phyloP scores from a whole-genome alignment of 352 stramenopile species.

The Thalassiosira mediterranea region DNA sequence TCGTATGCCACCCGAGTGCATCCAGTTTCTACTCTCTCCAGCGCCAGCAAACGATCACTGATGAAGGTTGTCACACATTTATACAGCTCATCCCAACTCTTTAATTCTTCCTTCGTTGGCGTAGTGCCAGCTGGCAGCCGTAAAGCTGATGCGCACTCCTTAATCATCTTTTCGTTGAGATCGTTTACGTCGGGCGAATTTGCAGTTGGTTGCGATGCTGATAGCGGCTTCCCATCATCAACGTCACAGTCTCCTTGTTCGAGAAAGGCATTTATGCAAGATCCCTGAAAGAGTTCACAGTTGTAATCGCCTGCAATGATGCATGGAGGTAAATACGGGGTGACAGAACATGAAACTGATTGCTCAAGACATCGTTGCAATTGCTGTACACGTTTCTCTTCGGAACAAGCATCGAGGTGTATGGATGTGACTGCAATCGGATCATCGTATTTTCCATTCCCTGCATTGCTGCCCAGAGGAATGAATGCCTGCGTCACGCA shows the following conservation, averaged over 20 bases:
- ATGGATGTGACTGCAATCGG: constrained; percentile 52
- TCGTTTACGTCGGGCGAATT: neutral
- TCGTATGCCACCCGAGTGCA: constrained; percentile 49
- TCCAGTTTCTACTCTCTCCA: constrained; percentile 39
- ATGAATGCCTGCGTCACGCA: constrained; percentile 35
- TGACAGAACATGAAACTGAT: constrained; percentile 7
- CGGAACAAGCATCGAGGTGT: constrained; percentile 50
- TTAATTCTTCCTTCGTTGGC: constrained; percentile 31
- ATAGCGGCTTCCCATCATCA: neutral
- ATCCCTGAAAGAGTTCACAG: constrained; percentile 49
- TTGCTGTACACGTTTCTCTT: constrained; percentile 50
- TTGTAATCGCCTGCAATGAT: constrained; percentile 64
- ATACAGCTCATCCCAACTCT: constrained; percentile 43
- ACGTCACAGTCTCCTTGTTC: neutral
- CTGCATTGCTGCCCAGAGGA: constrained; percentile 8
- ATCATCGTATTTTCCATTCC: constrained; percentile 9
- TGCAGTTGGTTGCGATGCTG: neutral
- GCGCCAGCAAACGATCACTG: constrained; percentile 22
- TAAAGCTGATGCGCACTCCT: constrained; percentile 38
- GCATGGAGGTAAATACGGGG: constrained; percentile 9
- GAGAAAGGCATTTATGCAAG: constrained; percentile 47
- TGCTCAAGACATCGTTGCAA: constrained; percentile 37
- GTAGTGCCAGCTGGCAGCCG: constrained; percentile 13
- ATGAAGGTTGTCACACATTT: constrained; percentile 28
- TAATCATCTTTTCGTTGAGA: constrained; percentile 5